These are phyloP conservation scores for Sideroxylon spinosum DNA, from an alignment of 179 eudicot species.

Conservation along the genomic window DNA sequence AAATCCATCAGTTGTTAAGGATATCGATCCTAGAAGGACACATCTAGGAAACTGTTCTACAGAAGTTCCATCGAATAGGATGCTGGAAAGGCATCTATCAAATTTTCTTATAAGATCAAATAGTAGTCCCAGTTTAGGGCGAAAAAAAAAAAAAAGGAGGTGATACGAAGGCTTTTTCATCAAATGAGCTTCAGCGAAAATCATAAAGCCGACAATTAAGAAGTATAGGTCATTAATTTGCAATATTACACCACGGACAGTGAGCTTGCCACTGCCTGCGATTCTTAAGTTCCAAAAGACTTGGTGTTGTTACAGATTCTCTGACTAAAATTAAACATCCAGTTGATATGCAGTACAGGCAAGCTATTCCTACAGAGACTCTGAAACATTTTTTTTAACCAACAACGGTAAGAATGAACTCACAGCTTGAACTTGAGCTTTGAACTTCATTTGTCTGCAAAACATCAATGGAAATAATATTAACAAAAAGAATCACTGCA, in stretches of 20 bases:
- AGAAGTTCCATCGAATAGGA: neutral
- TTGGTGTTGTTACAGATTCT: neutral
- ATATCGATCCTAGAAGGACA: neutral
- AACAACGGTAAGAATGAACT: conserved; percentile 24
- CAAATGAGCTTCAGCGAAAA: neutral
- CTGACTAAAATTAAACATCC: neutral
- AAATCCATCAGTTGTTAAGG: neutral
- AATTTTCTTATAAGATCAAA: neutral
- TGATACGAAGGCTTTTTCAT: neutral
- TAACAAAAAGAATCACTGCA: neutral
- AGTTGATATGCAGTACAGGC: neutral
- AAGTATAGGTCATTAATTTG: neutral
- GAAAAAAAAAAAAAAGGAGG: neutral
- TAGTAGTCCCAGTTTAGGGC: neutral
- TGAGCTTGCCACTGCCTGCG: neutral
- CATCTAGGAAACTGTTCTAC: neutral
- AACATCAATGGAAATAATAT: conserved; percentile 8
- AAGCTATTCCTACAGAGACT: conserved; percentile 1
- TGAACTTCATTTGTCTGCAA: conserved; percentile 49
- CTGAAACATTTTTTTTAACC: neutral
- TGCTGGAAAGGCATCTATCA: neutral
- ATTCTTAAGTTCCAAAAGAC: neutral
- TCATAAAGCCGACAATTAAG: neutral
- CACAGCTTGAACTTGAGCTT: conserved; percentile 42
- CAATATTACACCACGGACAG: neutral